Evolutionary conservation across 306 rosid species (phyloP), one percentile per base, ranked within the genome.

Genomic region (Comarum palustre): DNA sequence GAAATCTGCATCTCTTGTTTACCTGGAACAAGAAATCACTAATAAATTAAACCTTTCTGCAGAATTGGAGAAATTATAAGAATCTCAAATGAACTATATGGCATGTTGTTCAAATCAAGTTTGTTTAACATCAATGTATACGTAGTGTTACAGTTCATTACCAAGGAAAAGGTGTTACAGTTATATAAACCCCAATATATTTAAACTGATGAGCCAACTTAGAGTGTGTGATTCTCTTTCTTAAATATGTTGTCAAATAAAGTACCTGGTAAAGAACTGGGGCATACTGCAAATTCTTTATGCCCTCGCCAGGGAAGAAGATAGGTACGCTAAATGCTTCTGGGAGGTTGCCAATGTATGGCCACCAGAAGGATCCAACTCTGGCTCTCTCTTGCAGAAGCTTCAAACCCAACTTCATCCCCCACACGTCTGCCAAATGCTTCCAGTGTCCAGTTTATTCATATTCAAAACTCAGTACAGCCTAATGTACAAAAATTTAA

Each of bases 391-490:
- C 97, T 81, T 88, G 93, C 34, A 94, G 95, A 77, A 94, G 96
- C 91, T 87, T 94, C 88, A 94, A 74, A 84, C 98, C 98, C 87
- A 94, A 78, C 73, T 88, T 94, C 92, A 94, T 89, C 59, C 96
- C 88, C 98, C 98, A 94, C 42, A 94, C 98, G 87, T 85, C 98
- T 91, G 97, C 85, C 92, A 94, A 89, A 89, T 76, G 92, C 94
- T 89, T 87, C 91, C 90, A 91, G 86, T 87, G 85, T 90, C 87
- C 89, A 89, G 82, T 86, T 89, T 84, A 93, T 84, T 92, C 77
- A 79, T 77, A 84, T 85, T 77, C 90, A 92, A 82, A 86, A 88
- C 82, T 88, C 89, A 85, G 82, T 66, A 79, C 73, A 90, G 74
- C 82, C 90, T 82, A 83, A 77, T 73, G 82, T 80, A 50, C 42